These are phyloP conservation scores for Scutellaria minor DNA, from an alignment of 257 asterid genomes.

Conservation along the genomic window DNA sequence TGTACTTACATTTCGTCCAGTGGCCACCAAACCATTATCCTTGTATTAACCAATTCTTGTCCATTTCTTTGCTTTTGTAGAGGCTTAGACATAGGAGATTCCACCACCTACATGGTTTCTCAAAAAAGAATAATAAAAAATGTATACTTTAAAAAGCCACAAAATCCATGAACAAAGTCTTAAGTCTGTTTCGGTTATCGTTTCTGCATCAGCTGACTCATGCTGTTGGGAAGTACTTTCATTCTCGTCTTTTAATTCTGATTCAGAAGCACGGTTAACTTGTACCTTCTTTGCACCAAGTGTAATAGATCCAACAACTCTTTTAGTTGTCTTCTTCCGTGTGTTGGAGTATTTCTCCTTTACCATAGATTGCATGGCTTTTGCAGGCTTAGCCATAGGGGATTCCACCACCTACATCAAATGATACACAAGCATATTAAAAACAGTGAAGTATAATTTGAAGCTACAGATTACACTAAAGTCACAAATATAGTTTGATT, in stretches of 20 bases:
- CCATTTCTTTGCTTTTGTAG: slow-evolving; percentile 5
- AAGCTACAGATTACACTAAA: not conserved
- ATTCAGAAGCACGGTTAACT: not conserved
- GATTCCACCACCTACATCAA: not conserved
- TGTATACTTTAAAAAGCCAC: not conserved
- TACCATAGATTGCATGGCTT: not conserved
- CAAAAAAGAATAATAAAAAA: not conserved
- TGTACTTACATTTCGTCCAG: slow-evolving; percentile 43
- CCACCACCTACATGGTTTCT: not conserved
- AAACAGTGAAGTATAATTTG: not conserved
- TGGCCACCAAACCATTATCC: slow-evolving; percentile 51
- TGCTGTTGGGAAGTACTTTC: not conserved
- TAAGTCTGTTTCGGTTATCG: not conserved
- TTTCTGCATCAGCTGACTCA: not conserved
- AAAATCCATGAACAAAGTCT: not conserved
- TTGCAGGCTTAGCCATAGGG: not conserved
- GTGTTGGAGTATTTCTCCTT: not conserved
- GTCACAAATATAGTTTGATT: not conserved
- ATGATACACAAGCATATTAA: not conserved
- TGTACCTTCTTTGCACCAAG: not conserved
- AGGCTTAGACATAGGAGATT: not conserved
- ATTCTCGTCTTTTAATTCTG: not conserved
- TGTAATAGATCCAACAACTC: not conserved
- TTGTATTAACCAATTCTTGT: slow-evolving; percentile 36
- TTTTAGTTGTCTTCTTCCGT: not conserved